Conservation (phyloP, 441 rosid species). For the Jatropha podagrica region DNA sequence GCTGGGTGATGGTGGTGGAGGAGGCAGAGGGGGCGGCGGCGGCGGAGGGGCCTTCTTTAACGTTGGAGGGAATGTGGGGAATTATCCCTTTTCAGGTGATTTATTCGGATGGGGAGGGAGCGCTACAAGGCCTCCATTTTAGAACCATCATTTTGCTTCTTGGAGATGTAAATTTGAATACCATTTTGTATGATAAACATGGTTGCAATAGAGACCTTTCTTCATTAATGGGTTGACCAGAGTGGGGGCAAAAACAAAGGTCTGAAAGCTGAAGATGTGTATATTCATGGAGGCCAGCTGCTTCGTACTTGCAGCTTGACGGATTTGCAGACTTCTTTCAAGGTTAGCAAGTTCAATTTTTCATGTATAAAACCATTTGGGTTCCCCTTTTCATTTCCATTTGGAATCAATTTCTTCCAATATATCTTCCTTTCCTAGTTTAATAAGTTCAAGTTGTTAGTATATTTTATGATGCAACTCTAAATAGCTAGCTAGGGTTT, state of each 20-base stretch:
- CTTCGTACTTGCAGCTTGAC: neutral
- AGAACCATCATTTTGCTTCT: neutral
- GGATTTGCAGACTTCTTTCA: constrained; percentile 7
- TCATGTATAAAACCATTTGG: constrained; percentile 10
- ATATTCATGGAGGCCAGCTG: constrained; percentile 8
- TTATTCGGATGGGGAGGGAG: constrained; percentile 60
- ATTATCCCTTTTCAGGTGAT: constrained; percentile 57
- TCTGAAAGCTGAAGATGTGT: neutral
- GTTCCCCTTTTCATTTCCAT: neutral
- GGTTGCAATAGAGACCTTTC: neutral
- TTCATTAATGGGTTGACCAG: neutral
- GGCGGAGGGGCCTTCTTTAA: constrained; percentile 28
- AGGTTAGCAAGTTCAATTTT: constrained; percentile 11
- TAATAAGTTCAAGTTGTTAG: neutral
- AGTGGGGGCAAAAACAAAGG: neutral
- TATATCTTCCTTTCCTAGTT: neutral
- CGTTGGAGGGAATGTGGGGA: constrained; percentile 37
- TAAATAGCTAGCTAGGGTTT: constrained; percentile 16
- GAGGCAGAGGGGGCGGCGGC: constrained; percentile 25
- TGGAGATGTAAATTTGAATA: neutral
- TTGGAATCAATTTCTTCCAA: too few relatives aligned
- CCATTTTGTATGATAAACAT: neutral
- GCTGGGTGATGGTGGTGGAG: constrained; percentile 42
- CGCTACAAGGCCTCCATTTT: constrained; percentile 59
- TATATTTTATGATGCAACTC: neutral